Evolutionary conservation across 768 basidiomycete species (phyloP), one percentile per base, ranked within the genome.

Genomic region (Xerocomellus dryophilus): DNA sequence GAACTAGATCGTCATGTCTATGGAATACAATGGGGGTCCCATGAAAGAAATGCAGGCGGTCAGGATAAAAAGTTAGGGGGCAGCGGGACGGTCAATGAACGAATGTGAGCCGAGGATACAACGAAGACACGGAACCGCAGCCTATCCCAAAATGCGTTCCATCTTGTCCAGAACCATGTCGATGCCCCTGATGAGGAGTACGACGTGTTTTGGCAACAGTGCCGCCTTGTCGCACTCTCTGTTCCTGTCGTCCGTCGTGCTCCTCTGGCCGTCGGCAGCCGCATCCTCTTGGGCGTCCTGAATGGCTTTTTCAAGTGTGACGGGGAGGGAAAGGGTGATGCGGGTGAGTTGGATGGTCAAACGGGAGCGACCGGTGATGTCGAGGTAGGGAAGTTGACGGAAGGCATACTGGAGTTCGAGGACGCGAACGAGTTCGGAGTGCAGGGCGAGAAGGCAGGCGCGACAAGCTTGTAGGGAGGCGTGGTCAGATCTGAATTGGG

Each of bases 321-420:
- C 79, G 3, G 90, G 90, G 9, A 92, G 78, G 43, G 77, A 81
- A 51, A 93, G 78, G 5, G 88, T 85, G 61, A 91, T 85, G 18
- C 91, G 81, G 3, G 85, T 85, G 40, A 94, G 78, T 59, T 87
- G 85, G 38, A 93, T 81, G 8, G 86, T 86, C 34, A 93, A 74
- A 10, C 89, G 81, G 3, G 85, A 84, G 14, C 92, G 85, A 14
- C 86, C 85, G 44, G 84, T 74, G 54, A 93, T 71, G 68, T 92
- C 88, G 58, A 92, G 80, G 64, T 90, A 93, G 12, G 86, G 82
- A 23, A 93, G 78, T 47, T 83, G 78, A 23, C 85, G 82, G 55
- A 94, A 85, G 7, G 82, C 81, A 59, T 84, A 82, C 62, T 92
- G 91, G 20, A 92, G 78, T 64, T 93, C 90, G 57, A 92, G 79